Evolutionary conservation across 805 yeast genomes (phyloP), one percentile per base, ranked within the genome.

Genomic region (Millerozyma acaciae): DNA sequence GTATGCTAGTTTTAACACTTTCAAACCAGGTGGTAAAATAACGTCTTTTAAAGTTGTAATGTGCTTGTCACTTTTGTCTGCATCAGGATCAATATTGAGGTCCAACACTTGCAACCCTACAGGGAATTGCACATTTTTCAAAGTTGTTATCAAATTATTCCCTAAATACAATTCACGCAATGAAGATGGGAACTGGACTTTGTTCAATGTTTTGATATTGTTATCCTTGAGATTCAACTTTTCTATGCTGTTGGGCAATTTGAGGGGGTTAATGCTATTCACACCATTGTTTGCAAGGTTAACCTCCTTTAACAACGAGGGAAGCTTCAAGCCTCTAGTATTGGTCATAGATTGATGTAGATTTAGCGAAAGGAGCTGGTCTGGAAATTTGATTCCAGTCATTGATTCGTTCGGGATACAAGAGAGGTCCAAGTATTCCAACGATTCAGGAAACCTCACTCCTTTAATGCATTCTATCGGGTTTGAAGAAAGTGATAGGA

Each of bases 301-400:
- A 23, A 66, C 43, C 16, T 50, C 45, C 35, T 44, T 48, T 14
- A 67, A 39, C 16, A 37, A 42, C 15, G 55, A 50, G 1, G 71
- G 70, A 20, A 67, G 42, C 38, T 65, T 67, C 20, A 67, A 48
- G 0, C 72, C 72, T 31, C 73, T 44, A 2, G 70, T 65, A 38
- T 54, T 65, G 5, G 70, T 64, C 71, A 66, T 67, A 3, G 70
- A 62, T 33, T 60, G 62, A 42, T 65, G 71, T 8, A 67, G 43
- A 37, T 67, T 67, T 31, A 67, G 53, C 2, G 50, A 51, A 15
- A 45, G 44, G 19, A 60, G 43, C 49, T 46, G 53, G 33, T 67
- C 73, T 1, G 73, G 73, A 32, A 67, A 65, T 37, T 62, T 66
- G n/a, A 67, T 55, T 1, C 72, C 70, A 0, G 70, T 60, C 73